Conservation (phyloP, 169 alveolate species). For the Plasmodium sp. region DNA sequence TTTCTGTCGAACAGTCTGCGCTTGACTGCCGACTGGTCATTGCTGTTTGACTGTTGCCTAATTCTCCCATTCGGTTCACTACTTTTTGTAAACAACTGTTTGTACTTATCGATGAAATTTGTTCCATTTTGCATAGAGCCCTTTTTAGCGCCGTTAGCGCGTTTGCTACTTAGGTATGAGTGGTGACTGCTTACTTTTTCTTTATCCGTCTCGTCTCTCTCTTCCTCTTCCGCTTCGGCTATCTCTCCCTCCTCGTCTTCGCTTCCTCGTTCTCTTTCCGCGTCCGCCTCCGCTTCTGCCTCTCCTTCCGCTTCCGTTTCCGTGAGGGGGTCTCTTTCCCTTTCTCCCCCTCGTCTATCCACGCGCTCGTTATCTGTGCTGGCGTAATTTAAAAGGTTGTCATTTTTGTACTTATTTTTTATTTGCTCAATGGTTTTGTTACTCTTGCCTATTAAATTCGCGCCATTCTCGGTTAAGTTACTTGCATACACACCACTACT, state of each 20-base stretch:
- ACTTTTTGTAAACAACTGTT: slow-evolving; percentile 5
- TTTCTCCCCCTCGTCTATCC: slow-evolving; percentile 1
- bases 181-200: slow-evolving; percentile 2
- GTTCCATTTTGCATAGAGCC: slow-evolving; percentile 18
- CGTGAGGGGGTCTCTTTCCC: neutral
- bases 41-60: slow-evolving; percentile 10
- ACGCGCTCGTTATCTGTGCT: slow-evolving; percentile 26
- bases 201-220: neutral
- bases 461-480: slow-evolving; percentile 53
- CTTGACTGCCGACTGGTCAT: neutral
- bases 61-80: slow-evolving; percentile 2
- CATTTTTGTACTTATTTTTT: slow-evolving; percentile 59
- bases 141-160: slow-evolving; percentile 11
- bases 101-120: neutral
- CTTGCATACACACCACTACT: slow-evolving; percentile 29
- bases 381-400: slow-evolving; percentile 30
- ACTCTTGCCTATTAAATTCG: slow-evolving; percentile 14
- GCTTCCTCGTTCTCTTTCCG: neutral
- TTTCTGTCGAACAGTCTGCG: slow-evolving; percentile 9
- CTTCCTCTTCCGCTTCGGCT: neutral
- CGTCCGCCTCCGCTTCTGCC: neutral
- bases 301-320: neutral
- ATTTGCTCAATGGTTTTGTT: slow-evolving; percentile 19
- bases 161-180: slow-evolving; percentile 15
- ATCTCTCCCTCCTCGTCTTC: neutral